A percentile compares a stretch with the other conserved stretches of the same genome.
phyloP scores from a whole-genome alignment of 2,329 filamentous ascomycete genomes.

The Aureobasidium uvarum region DNA sequence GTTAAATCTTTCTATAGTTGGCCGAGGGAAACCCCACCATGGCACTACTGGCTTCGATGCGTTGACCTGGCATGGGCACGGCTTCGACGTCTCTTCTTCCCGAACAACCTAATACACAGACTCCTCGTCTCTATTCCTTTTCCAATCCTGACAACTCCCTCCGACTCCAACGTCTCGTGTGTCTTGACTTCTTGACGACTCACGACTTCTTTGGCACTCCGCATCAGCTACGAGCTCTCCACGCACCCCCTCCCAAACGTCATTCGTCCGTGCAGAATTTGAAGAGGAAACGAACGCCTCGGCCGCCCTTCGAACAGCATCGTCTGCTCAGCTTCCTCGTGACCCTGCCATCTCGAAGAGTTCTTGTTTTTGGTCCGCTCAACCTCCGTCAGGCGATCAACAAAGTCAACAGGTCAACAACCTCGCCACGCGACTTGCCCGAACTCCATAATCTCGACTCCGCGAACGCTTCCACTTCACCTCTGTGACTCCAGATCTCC shows the following conservation, averaged over 20 bases:
- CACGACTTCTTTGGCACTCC: neutral
- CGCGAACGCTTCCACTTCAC: neutral
- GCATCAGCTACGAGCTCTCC: neutral
- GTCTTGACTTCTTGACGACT: neutral
- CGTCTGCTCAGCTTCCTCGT: conserved; percentile 18
- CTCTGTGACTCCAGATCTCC: neutral
- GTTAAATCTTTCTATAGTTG: conserved; percentile 23
- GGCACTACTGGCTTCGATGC: conserved; percentile 1
- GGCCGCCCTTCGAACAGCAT: conserved; percentile 12
- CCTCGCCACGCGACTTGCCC: conserved; percentile 14
- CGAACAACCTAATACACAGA: neutral
- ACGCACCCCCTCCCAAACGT: neutral
- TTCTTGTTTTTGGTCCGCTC: neutral
- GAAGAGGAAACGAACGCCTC: conserved; percentile 23
- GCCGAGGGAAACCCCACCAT: conserved; percentile 22
- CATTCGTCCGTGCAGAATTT: conserved; percentile 24
- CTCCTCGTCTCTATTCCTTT: conserved; percentile 5
- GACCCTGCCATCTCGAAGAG: neutral
- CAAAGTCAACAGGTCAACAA: neutral
- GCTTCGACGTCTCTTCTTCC: neutral
- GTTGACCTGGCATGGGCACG: conserved; percentile 6
- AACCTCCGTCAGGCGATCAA: conserved; percentile 10
- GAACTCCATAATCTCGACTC: neutral
- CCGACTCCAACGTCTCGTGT: neutral
- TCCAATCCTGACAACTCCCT: neutral